Evolutionary conservation across 495 filamentous ascomycete genomes (phyloP), one percentile per base, ranked within the genome.

Genomic region (Penicillium chermesinum): DNA sequence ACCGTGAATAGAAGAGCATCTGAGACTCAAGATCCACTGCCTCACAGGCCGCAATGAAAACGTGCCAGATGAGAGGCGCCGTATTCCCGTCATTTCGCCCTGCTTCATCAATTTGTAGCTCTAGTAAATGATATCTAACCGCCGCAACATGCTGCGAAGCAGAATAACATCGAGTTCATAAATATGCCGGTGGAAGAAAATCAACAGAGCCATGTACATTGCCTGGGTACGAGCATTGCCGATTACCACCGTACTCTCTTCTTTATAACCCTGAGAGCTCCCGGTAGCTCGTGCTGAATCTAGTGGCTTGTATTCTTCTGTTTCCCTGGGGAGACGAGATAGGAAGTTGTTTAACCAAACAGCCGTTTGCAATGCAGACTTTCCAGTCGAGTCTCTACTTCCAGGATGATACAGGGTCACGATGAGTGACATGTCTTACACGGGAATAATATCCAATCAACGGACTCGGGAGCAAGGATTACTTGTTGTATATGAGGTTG

Each of bases 1-100:
- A 54, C 56, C 55, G 54, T 0, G 27, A 46, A 1, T 49, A 49
- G 12, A 62, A 59, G 40, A 52, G 54, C 0, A 2, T 8, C 30
- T 62, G 50, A 5, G 51, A 37, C 7, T 56, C 48, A 0, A 38
- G 14, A 3, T 39, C 16, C 1, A 56, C 44, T 1, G 53, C 52
- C 19, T 62, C 55, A 37, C 55, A 62, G 2, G 55, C 59, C 9
- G 59, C 44, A 20, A 62, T 55, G n/a, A 62, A 62, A 1, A 50
- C 50, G 0, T 52, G 59, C 55, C 59, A 62, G 13, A 59, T 59
- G 2, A 59, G 42, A 3, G 50, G 50, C 5, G 50, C 55, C 15
- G 38, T 59, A 19, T 41, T 54, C 12, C 42, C 41, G 16, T 37
- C n/a, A 2, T 33, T 16, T 2, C 18, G 38, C 2, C 20, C n/a